Conservation (phyloP, 345 rosid species). For the Populus tremula region DNA sequence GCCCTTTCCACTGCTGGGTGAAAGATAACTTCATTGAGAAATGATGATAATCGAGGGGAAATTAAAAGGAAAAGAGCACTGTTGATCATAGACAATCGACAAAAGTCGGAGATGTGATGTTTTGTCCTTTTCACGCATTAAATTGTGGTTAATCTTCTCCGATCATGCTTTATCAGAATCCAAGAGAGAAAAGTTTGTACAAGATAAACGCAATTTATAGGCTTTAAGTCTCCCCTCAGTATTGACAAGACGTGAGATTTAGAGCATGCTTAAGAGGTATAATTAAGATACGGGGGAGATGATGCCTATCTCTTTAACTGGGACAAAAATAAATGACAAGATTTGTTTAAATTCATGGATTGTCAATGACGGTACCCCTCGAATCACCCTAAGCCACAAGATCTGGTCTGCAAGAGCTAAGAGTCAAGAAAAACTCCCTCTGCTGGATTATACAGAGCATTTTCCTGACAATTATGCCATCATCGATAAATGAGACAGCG, state of each 20-base stretch:
- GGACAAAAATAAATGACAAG: not conserved
- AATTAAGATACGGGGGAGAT: not conserved
- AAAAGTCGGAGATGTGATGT: conserved; percentile 19
- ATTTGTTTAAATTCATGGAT: not conserved
- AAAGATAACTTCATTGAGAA: not conserved
- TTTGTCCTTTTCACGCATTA: conserved; percentile 33
- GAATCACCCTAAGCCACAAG: conserved; percentile 3
- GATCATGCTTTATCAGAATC: conserved; percentile 38
- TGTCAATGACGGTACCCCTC: too few relatives aligned
- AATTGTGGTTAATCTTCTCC: conserved; percentile 21
- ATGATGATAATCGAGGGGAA: not conserved
- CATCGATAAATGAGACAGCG: conserved; percentile 15
- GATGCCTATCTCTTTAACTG: not conserved
- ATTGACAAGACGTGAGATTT: conserved; percentile 5
- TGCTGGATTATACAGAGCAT: conserved; percentile 19
- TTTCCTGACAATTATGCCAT: conserved; percentile 40
- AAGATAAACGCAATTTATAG: not conserved
- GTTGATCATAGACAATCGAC: not conserved
- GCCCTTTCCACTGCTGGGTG: not conserved
- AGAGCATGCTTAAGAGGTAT: conserved; percentile 1
- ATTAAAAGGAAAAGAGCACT: not conserved
- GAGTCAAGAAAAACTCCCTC: conserved; percentile 8
- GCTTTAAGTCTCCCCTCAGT: conserved; percentile 8
- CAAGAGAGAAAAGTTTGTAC: conserved; percentile 16
- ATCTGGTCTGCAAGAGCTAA: not conserved